Percentiles rank a stretch among this genome's conserved stretches.
Evolutionary conservation across 345 rosid genomes (phyloP).

Genomic region (Ceriops tagal): DNA sequence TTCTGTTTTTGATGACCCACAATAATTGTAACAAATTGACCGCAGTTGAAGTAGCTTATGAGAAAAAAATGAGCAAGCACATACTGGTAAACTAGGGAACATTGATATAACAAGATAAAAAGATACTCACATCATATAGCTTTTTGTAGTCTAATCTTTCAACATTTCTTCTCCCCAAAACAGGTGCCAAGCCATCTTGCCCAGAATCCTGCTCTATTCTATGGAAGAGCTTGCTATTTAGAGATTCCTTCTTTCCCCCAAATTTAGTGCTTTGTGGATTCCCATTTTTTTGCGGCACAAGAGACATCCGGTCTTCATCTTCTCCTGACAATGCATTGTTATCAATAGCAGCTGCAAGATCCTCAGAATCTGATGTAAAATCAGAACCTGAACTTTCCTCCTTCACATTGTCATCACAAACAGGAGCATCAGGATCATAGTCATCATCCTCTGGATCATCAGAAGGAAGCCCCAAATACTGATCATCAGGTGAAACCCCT

Average conservation of each 20-base stretch:
- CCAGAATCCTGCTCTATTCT: slow-evolving; percentile 34
- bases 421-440: slow-evolving; percentile 60
- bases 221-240: slow-evolving; percentile 27
- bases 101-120: slow-evolving; percentile 4
- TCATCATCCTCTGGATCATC: slow-evolving; percentile 95
- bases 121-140: slow-evolving; percentile 70
- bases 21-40: background rate
- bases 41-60: background rate
- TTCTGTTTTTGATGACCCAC: too few species aligned
- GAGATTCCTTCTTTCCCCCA: slow-evolving; percentile 24
- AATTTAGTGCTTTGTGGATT: slow-evolving; percentile 24
- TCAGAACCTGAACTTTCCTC: slow-evolving; percentile 69
- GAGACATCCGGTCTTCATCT: slow-evolving; percentile 23
- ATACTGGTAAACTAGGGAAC: background rate
- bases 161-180: slow-evolving; percentile 50
- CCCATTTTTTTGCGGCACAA: slow-evolving; percentile 16
- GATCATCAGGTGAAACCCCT: slow-evolving; percentile 35
- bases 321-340: slow-evolving; percentile 32
- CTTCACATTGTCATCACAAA: slow-evolving; percentile 36
- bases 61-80: background rate
- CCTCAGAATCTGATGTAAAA: slow-evolving; percentile 77
- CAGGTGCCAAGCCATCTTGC: slow-evolving; percentile 37
- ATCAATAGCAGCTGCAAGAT: slow-evolving; percentile 35
- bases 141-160: slow-evolving; percentile 88
- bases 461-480: slow-evolving; percentile 53